Evolutionary conservation across 2,329 filamentous ascomycete genomes (phyloP), one percentile per base, ranked within the genome.

Genomic region (Pleurostoma richardsiae): DNA sequence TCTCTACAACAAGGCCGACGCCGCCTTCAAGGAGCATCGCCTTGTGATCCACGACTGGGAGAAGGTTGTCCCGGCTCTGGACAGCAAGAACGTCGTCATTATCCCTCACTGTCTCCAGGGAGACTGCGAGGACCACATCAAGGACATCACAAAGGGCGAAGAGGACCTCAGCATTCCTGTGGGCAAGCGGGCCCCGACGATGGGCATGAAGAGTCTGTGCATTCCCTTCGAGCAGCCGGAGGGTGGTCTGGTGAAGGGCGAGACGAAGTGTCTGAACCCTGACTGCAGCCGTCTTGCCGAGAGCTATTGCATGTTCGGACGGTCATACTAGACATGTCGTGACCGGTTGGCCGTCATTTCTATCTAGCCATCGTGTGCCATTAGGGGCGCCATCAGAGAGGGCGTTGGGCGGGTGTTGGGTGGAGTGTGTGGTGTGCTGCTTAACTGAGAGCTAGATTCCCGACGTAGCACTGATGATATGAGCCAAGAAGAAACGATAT

Each of bases 81-180:
- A 99, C 67, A 75, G 80, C 63, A 95, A 95, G 80, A 96, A 97
- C 62, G 84, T 97, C 40, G 85, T 95, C 40, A 74, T 97, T 50
- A 95, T 97, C 54, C 92, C 92, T 45, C 88, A 90, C 75, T 99
- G 95, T 65, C 74, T 91, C 52, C 86, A 81, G 33, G 70, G 72
- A 55, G 83, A 88, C 64, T 97, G 92, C 62, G 92, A 96, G 70
- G 92, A 96, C 59, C 82, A 89, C 66, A 90, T 97, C 73, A 97
- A 97, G 80, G 90, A 95, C 47, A 77, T 91, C 63, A 95, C 89
- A 52, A 89, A 87, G 40, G 85, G 86, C 54, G 87, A 84, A 57
- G 84, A 83, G 48, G 76, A 82, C 46, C 81, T 75, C 67, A 51
- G 53, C 27, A 64, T 72, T 31, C 73, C 77, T 42, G 77, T 80